Percentiles rank a stretch among this genome's conserved stretches.
phyloP scores from a whole-genome alignment of 2,329 filamentous ascomycete species.

The Dothistroma septosporum region DNA sequence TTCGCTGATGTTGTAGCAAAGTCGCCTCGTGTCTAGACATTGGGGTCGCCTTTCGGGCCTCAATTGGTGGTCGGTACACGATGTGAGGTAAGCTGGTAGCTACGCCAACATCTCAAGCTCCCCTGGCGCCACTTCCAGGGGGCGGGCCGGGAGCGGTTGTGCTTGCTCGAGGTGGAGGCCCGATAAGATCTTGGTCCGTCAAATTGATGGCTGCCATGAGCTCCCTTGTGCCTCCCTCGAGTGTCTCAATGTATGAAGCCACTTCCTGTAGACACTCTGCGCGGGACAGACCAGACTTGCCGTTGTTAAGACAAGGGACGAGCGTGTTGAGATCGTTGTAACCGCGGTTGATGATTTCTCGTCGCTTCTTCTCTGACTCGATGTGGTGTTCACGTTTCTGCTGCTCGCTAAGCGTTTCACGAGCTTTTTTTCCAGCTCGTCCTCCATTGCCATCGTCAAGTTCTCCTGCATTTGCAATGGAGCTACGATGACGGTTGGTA shows the following conservation, averaged over 20 bases:
- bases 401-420: constrained; percentile 64
- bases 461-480: neutral
- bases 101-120: neutral
- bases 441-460: constrained; percentile 1
- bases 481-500: neutral
- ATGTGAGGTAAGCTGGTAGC: neutral
- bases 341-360: constrained; percentile 74
- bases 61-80: neutral
- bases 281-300: constrained; percentile 67
- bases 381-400: constrained; percentile 86
- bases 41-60: neutral
- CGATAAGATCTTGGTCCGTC: neutral
- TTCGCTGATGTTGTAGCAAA: neutral
- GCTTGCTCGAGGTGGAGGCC: neutral
- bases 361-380: constrained; percentile 78
- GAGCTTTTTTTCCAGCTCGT: constrained; percentile 10
- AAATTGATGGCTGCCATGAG: constrained; percentile 9
- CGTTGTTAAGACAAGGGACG: constrained; percentile 68
- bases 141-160: neutral
- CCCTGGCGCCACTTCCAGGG: neutral
- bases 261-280: constrained; percentile 72
- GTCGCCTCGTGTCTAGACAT: neutral
- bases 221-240: constrained; percentile 62
- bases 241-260: constrained; percentile 70
- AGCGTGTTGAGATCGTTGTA: constrained; percentile 75